phyloP scores from a whole-genome alignment of 257 asterid genomes.

The Echium plantagineum region DNA sequence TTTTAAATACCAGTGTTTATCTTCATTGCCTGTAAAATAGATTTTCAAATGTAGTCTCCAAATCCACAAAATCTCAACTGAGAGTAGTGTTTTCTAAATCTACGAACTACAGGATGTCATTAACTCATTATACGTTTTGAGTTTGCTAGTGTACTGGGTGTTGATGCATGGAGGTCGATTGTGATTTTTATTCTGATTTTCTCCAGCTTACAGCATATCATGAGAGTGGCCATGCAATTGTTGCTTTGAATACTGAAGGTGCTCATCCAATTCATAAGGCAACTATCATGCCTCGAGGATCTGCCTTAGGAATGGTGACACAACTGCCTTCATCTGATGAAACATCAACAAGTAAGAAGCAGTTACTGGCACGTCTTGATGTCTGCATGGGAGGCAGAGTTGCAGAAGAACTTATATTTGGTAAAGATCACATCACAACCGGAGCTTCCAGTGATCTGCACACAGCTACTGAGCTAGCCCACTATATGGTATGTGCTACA shows the following conservation, averaged over 20 bases:
- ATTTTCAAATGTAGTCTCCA: too few species aligned
- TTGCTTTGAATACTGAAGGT: constrained; percentile 87
- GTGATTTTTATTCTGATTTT: neutral
- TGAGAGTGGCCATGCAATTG: constrained; percentile 96
- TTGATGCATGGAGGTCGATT: neutral
- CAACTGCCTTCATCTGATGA: constrained; percentile 93
- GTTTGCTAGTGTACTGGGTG: neutral
- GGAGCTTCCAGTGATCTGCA: constrained; percentile 90
- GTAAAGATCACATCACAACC: constrained; percentile 78
- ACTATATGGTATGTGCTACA: constrained; percentile 55
- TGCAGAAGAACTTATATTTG: constrained; percentile 92
- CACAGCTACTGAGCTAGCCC: constrained; percentile 90
- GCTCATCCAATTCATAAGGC: constrained; percentile 98
- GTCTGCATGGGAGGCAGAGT: constrained; percentile 99
- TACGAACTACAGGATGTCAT: neutral
- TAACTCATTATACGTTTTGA: neutral
- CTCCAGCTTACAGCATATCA: constrained; percentile 94
- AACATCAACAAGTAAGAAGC: constrained; percentile 87
- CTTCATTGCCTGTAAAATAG: too few species aligned
- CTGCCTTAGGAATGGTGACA: constrained; percentile 96
- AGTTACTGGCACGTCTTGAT: constrained; percentile 92
- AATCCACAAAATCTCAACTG: too few species aligned
- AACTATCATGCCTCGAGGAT: constrained; percentile 89
- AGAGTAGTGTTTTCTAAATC: too few species aligned
- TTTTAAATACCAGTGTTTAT: too few species aligned